Conservation (phyloP, 1,284 basidiomycete species). For the Cryptococcus amylolentus region DNA sequence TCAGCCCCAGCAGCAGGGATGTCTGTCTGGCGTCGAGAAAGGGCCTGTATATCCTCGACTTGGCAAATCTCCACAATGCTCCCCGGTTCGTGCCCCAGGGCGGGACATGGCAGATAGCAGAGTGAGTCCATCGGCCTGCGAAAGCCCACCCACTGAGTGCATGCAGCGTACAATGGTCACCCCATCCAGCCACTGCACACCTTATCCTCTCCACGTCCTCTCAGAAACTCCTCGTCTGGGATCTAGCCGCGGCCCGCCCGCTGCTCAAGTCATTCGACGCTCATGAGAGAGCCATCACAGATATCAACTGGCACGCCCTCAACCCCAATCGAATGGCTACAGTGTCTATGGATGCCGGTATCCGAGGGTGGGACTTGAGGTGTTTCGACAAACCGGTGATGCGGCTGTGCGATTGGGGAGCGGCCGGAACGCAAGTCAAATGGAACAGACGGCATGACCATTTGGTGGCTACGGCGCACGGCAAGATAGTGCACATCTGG, state of each 20-base stretch:
- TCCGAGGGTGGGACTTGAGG: conserved; percentile 72
- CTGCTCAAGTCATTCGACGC: conserved; percentile 75
- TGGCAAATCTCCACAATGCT: conserved; percentile 78
- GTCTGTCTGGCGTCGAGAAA: conserved; percentile 63
- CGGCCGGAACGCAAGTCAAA: conserved; percentile 75
- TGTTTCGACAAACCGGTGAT: conserved; percentile 43
- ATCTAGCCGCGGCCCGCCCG: conserved; percentile 63
- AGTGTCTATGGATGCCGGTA: conserved; percentile 52
- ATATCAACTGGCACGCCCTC: conserved; percentile 90
- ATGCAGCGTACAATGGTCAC: conserved; percentile 80
- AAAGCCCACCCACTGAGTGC: not conserved
- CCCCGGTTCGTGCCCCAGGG: conserved; percentile 93
- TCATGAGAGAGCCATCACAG: conserved; percentile 88
- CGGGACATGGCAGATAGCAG: conserved; percentile 95
- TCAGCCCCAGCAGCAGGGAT: conserved; percentile 50
- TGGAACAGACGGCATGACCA: conserved; percentile 86
- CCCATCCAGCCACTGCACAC: conserved; percentile 75
- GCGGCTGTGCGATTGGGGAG: conserved; percentile 50
- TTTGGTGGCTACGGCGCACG: conserved; percentile 80
- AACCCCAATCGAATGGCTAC: conserved; percentile 64
- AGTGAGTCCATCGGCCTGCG: conserved; percentile 31
- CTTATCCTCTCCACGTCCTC: conserved; percentile 94
- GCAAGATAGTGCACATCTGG: conserved; percentile 61
- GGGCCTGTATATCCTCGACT: conserved; percentile 93
- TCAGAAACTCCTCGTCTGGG: conserved; percentile 96